phyloP scores from a whole-genome alignment of 179 eudicot species.

The Corrigiola litoralis region DNA sequence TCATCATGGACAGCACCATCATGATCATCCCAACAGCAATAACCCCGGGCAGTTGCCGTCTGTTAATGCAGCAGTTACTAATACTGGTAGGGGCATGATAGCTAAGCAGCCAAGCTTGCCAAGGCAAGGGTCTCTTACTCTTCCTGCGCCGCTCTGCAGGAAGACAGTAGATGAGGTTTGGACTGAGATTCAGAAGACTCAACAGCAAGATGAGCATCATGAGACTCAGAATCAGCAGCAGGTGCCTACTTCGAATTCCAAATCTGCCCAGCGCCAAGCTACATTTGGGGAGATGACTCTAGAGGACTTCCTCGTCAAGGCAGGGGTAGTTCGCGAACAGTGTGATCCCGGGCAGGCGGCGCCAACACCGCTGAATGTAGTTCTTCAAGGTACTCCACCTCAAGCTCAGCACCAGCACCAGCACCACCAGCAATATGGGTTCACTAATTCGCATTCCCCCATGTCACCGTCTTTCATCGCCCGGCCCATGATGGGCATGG shows the following conservation, averaged over 20 bases:
- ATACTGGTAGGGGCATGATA: constrained; percentile 13
- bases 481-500: constrained; percentile 34
- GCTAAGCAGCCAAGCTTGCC: constrained; percentile 53
- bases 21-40: not conserved
- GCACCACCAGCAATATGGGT: constrained; percentile 28
- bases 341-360: not conserved
- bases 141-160: constrained; percentile 62
- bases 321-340: constrained; percentile 77
- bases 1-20: constrained; percentile 13
- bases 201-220: constrained; percentile 20
- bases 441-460: constrained; percentile 24
- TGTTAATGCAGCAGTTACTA: not conserved
- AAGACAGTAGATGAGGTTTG: constrained; percentile 93
- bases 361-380: not conserved
- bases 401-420: constrained; percentile 29
- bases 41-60: constrained; percentile 1
- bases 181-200: constrained; percentile 67
- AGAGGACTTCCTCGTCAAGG: constrained; percentile 76
- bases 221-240: not conserved
- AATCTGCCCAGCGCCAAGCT: constrained; percentile 44
- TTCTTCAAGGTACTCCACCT: not conserved
- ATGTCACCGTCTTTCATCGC: constrained; percentile 28
- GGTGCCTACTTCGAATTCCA: constrained; percentile 2
- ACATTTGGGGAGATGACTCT: constrained; percentile 93
- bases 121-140: constrained; percentile 67